Evolutionary conservation across 352 stramenopile genomes (phyloP).

Genomic region (Pythium guiyangense): DNA sequence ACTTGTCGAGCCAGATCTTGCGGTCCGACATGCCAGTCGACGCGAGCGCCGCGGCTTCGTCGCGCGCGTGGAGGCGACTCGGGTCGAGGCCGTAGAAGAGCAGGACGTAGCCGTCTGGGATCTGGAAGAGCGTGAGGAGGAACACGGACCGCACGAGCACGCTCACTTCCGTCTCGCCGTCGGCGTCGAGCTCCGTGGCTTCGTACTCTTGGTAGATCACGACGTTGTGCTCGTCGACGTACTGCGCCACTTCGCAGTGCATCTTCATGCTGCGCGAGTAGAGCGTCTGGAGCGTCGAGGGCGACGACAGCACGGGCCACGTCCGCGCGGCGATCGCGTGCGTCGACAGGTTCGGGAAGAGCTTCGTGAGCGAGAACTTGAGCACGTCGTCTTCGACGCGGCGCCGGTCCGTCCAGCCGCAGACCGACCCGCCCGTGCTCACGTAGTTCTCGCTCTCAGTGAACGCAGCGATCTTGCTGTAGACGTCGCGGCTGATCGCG

Average conservation of each 20-base stretch:
- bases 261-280: constrained; percentile 33
- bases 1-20: constrained; percentile 17
- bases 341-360: constrained; percentile 13
- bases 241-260: constrained; percentile 23
- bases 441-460: constrained; percentile 15
- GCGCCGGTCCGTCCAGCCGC: constrained; percentile 27
- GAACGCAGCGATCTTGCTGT: constrained; percentile 22
- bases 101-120: constrained; percentile 26
- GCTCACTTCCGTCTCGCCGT: constrained; percentile 8
- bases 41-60: constrained; percentile 16
- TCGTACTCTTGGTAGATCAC: constrained; percentile 36
- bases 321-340: constrained; percentile 15
- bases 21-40: constrained; percentile 16
- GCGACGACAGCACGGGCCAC: constrained; percentile 24
- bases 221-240: constrained; percentile 29
- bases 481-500: constrained; percentile 21
- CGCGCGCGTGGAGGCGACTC: constrained; percentile 14
- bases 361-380: constrained; percentile 28
- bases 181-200: constrained; percentile 15
- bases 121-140: constrained; percentile 31
- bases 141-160: constrained; percentile 24
- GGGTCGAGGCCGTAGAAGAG: constrained; percentile 33
- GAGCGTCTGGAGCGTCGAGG: constrained; percentile 14
- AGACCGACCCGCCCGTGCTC: constrained; percentile 20
- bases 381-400: constrained; percentile 25